Percentiles rank a stretch among this genome's conserved stretches.
These are phyloP conservation scores for Ophiostoma quercus DNA, from an alignment of 2,329 filamentous ascomycete genomes.

Conservation along the genomic window DNA sequence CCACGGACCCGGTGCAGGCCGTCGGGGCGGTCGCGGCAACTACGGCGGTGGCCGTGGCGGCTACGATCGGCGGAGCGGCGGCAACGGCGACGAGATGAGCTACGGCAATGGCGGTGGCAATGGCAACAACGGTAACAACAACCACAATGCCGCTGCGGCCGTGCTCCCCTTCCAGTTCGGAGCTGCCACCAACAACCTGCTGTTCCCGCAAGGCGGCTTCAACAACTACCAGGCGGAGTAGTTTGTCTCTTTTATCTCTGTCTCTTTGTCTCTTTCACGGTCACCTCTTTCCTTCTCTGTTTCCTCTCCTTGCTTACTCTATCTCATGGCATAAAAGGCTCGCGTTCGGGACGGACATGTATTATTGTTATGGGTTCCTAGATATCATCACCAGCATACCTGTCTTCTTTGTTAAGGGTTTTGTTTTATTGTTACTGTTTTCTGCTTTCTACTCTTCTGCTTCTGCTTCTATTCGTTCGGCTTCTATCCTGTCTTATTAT, in stretches of 20 bases:
- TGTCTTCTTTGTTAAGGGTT: neutral
- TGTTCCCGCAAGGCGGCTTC: neutral
- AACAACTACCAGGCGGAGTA: neutral
- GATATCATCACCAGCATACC: constrained; percentile 2
- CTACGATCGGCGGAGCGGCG: constrained; percentile 28
- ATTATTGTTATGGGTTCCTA: neutral
- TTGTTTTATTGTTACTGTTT: neutral
- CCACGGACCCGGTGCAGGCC: constrained; percentile 24
- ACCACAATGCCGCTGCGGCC: constrained; percentile 30
- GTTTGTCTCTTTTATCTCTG: neutral
- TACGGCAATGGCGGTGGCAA: constrained; percentile 29
- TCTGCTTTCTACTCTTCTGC: neutral
- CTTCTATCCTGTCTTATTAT: neutral
- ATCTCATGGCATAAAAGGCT: constrained; percentile 2
- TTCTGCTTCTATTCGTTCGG: neutral
- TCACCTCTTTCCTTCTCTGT: neutral
- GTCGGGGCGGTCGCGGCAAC: constrained; percentile 24
- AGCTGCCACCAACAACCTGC: neutral
- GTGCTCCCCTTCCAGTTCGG: constrained; percentile 35
- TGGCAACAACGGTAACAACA: constrained; percentile 29
- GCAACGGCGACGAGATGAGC: constrained; percentile 25
- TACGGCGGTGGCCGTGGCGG: constrained; percentile 26
- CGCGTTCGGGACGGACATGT: neutral
- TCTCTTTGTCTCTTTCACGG: neutral
- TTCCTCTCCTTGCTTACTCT: neutral